phyloP scores from a whole-genome alignment of 2,329 filamentous ascomycete genomes.

The Epichloe aotearoae region DNA sequence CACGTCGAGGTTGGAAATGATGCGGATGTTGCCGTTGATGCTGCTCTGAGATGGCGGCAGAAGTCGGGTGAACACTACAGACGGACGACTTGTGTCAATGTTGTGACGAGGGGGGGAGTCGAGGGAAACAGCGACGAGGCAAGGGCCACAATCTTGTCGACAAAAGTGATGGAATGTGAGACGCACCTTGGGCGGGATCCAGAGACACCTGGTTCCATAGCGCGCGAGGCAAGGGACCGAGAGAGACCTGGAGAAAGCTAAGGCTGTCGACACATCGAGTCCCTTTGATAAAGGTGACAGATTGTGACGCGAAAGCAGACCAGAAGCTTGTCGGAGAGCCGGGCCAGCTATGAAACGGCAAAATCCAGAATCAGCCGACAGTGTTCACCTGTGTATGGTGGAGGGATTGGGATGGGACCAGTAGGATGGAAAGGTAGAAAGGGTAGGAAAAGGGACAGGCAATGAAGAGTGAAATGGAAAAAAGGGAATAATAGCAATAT shows the following conservation, averaged over 20 bases:
- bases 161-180: constrained; percentile 11
- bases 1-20: constrained; percentile 7
- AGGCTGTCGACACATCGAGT: constrained; percentile 24
- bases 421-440: not conserved
- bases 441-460: not conserved
- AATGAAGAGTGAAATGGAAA: not conserved
- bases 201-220: constrained; percentile 27
- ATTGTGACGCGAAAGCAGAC: constrained; percentile 11
- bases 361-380: constrained; percentile 5
- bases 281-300: constrained; percentile 8
- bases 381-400: not conserved
- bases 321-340: constrained; percentile 6
- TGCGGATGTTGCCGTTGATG: constrained; percentile 10
- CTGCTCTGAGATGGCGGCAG: constrained; percentile 9
- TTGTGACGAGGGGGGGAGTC: constrained; percentile 8
- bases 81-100: constrained; percentile 14
- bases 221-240: constrained; percentile 23
- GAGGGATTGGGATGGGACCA: not conserved
- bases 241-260: constrained; percentile 23
- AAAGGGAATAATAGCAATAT: constrained; percentile 8
- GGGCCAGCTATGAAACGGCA: not conserved
- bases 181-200: constrained; percentile 25
- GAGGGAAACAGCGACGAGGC: not conserved
- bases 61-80: constrained; percentile 4
- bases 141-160: constrained; percentile 3